Base-by-base conservation (phyloP, 2,329 filamentous ascomycete species). In the Coniochaeta sp. region DNA sequence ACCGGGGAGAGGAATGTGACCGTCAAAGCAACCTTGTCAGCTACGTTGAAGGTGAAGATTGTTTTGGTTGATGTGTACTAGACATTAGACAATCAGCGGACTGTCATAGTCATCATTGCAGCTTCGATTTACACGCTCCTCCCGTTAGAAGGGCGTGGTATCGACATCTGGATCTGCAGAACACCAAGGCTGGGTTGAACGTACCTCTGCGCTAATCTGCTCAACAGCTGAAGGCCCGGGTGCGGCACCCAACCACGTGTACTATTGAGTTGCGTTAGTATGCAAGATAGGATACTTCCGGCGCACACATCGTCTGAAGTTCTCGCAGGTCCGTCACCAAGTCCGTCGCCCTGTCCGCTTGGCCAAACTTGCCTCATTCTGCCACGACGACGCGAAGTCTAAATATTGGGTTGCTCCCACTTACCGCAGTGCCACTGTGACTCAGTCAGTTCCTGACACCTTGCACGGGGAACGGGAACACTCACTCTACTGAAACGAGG, bases 1-100 rank as follows among this genome's bases (percentile, higher is more conserved):
- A 91, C 74, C 0, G 87, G 85, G 0, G 85, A 88, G 46, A 89
- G 64, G 61, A 91, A 91, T 0, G 80, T 86, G 50, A 86, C 76
- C 16, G 77, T 86, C 72, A 91, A 72, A 51, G 77, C 69, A 7
- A 91, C 74, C 53, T 78, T 76, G 26, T 75, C 75, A 32, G 65
- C 82, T 13, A 86, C 82, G 56, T 82, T 74, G 70, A 89, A 81
- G 8, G 76, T 82, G 64, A 90, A 91, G 22, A 79, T 80, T 59
- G 84, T 89, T 61, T 75, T 78, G 4, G 87, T 90, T 0, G 86
- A 85, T 0, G 87, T 89, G 63, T 89, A 90, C 52, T 48, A 26
- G 33, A 7, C 7, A 38, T 24, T 8, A 31, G n/a, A n/a, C n/a
- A n/a, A 14, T 30, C 18, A 31, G 22, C 9, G n/a, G 42, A 16